Percentiles rank a stretch among this genome's conserved stretches.
Evolutionary conservation across 495 filamentous ascomycete genomes (phyloP).

Genomic region (Hypoxylon perforatum): DNA sequence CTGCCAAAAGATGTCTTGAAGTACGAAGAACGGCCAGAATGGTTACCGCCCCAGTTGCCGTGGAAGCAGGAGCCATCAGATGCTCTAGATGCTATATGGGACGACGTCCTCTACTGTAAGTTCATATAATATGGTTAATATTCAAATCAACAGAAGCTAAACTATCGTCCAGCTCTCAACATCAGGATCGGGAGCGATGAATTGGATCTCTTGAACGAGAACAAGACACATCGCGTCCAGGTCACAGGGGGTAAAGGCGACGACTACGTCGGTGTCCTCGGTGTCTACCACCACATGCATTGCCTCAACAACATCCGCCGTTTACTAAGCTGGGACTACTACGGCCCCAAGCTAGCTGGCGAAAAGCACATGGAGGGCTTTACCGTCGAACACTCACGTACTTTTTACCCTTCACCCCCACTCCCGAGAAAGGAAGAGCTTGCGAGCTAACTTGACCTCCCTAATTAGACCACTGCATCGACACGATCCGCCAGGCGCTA

Average conservation of each 20-base stretch:
- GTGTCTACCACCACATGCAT: slow-evolving; percentile 50
- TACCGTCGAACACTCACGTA: slow-evolving; percentile 34
- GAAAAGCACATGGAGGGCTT: slow-evolving; percentile 17
- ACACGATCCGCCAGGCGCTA: slow-evolving; percentile 46
- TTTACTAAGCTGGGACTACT: slow-evolving; percentile 42
- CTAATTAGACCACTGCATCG: slow-evolving; percentile 51
- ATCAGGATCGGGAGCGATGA: slow-evolving; percentile 45
- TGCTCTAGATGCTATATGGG: slow-evolving; percentile 44
- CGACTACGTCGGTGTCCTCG: slow-evolving; percentile 46
- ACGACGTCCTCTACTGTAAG: slow-evolving; percentile 42
- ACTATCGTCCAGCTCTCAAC: slow-evolving; percentile 33
- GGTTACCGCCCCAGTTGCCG: slow-evolving; percentile 26
- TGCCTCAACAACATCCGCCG: slow-evolving; percentile 45
- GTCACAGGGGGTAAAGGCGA: slow-evolving; percentile 41
- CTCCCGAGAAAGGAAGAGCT: neutral
- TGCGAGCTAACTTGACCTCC: neutral
- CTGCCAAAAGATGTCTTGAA: slow-evolving; percentile 12
- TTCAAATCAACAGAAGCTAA: slow-evolving; percentile 6
- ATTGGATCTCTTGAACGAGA: slow-evolving; percentile 28
- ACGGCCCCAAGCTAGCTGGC: slow-evolving; percentile 19
- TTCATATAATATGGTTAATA: neutral
- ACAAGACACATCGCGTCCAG: slow-evolving; percentile 40
- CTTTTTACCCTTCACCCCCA: neutral
- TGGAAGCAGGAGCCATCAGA: slow-evolving; percentile 43
- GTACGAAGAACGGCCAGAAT: slow-evolving; percentile 40